Evolutionary conservation across 1,284 basidiomycete species (phyloP), one percentile per base, ranked within the genome.

Genomic region (Austroboletus olivaceoglutinosus): DNA sequence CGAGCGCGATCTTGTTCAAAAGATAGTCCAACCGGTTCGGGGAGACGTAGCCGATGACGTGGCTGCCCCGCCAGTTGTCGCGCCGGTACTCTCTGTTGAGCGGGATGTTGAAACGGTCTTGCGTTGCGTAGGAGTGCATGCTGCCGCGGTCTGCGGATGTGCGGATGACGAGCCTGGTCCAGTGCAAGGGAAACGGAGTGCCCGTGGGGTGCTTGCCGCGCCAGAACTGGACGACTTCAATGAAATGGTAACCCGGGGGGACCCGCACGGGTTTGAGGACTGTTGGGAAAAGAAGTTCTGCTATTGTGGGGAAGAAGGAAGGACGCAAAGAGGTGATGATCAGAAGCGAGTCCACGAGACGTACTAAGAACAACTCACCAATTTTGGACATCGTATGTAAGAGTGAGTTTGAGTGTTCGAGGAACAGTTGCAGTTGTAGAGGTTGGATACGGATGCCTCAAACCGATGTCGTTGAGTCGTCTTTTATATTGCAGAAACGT

Each of bases 201-300:
- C 47, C 51, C 1, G 21, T 25, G 2, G 19, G 0, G 30, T 41
- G 44, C 15, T 60, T 48, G 12, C 67, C 66, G 23, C 56, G 66
- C 64, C 63, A 68, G 44, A 54, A 66, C 34, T 67, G 63, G 47
- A 54, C 50, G 25, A 66, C 48, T 22, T 69, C 54, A 41, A 68
- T 57, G 29, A 59, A 55, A 44, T 46, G 60, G 36, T 19, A 44
- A 3, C 57, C 27, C 8, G 53, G 1, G 34, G 64, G 64, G 30
- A 65, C 55, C 6, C 18, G 42, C 13, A 69, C 47, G 2, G 58
- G 54, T 3, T 54, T 40, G n/a, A 67, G 64, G 1, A 50, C 18
- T 0, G 45, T 47, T 9, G 48, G 18, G 52, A 48, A 8, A 43
- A 8, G 23, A 25, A 25, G 9, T 8, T 25, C 23, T 25, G 23